Base-by-base conservation (phyloP, 306 rosid genomes). In the Fagus sylvatica region DNA sequence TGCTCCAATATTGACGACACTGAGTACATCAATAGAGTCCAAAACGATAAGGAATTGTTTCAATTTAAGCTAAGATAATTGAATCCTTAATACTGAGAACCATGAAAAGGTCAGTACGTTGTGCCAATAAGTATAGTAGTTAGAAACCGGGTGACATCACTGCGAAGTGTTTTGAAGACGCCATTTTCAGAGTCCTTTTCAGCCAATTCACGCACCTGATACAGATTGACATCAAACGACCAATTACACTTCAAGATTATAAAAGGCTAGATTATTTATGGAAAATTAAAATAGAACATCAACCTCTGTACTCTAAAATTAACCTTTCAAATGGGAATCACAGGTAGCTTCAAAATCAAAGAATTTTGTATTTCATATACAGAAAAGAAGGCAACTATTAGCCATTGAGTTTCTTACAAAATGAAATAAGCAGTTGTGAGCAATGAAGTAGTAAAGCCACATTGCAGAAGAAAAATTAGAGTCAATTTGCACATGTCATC, bases 81-180 rank as follows among this genome's bases (percentile, higher is more conserved):
- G 74, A 56, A 69, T 67, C 55, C 53, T 42, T n/a, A 67, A 56
- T 70, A 17, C 55, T 55, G 79, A 76, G 34, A 87, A 75, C 56
- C 34, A 61, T 42, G 32, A 69, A 77, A 86, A 73, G 86, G 69
- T 53, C 40, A 88, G 74, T 93, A 96, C 99, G 98, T 96, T 85
- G 99, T 96, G 94, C 99, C 99, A 62, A 96, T 96, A 60, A 96
- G 93, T 88, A 96, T 93, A 74, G 99, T 96, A 72, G 99, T 91
- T 78, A 96, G 96, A 87, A 96, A 96, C 48, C 97, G 94, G 30
- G 98, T 85, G 48, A 88, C 90, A 73, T 88, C 92, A 17, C 81
- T 84, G 40, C 81, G 90, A 80, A 88, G 92, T 87, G 80, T 82
- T 84, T 73, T 88, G 85, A 88, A 88, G 79, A 88, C 85, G 1